Evolutionary conservation across 345 rosid genomes (phyloP), one percentile per base, ranked within the genome.

Genomic region (Firmiana major): DNA sequence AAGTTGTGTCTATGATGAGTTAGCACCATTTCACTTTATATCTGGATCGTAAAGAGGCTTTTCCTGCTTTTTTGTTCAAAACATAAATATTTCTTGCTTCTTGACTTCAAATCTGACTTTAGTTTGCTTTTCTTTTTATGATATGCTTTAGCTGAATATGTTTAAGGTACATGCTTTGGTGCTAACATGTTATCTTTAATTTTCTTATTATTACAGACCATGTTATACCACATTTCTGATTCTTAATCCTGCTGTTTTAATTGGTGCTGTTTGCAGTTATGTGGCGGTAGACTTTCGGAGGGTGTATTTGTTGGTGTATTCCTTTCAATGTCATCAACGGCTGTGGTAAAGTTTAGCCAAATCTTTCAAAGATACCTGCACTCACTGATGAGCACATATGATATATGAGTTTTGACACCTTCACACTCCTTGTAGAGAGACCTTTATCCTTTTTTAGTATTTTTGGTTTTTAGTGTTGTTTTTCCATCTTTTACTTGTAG

Each of bases 241-340:
- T 51, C 45, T 53, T 28, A 70, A 71, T 71, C 62, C 16, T 19
- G 26, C 45, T 5, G 45, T 51, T 51, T 9, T 51, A 71, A 51
- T 71, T 71, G 60, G 34, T 86, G 60, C 74, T 79, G 77, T 86
- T 87, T 90, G 84, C 91, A 92, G 98, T 89, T 94, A 80, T 92
- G 96, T 73, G 98, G 98, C 43, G 97, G 92, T 79, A 85, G 90
- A 81, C 86, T 78, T 75, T 88, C 97, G 4, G 98, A 94, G 85
- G 98, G 98, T 43, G 79, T 94, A 71, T 94, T 94, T 85, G 93
- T 94, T 71, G 97, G 98, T 53, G 92, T 91, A 64, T 90, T 92
- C 79, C 91, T 94, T 71, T 94, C 98, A 60, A 92, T 94, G 97
- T 94, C 98, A 83, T 94, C 97, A 26, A 94, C 98, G 19, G 97